Evolutionary conservation across 495 filamentous ascomycete species (phyloP).

Genomic region (Penicillium paxilli): DNA sequence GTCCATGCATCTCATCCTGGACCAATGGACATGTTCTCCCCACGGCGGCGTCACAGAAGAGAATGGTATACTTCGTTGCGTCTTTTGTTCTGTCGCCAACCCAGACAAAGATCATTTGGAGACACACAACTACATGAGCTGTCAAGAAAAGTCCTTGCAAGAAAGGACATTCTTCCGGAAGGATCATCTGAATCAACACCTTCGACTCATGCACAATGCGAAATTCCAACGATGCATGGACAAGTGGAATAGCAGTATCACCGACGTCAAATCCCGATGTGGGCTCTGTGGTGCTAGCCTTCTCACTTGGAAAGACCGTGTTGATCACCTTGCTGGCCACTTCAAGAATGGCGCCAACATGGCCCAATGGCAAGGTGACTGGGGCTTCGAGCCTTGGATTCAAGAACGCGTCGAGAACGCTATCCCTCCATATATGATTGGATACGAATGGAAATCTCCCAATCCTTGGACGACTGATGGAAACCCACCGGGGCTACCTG

Average conservation of each 20-base stretch:
- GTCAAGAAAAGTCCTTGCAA: constrained; percentile 68
- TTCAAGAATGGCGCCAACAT: constrained; percentile 73
- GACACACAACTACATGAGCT: constrained; percentile 70
- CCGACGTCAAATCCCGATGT: constrained; percentile 69
- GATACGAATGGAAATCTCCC: constrained; percentile 36
- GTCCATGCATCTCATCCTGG: constrained; percentile 76
- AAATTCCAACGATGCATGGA: constrained; percentile 74
- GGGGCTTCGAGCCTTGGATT: constrained; percentile 72
- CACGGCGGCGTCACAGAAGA: constrained; percentile 42
- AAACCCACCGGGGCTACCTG: constrained; percentile 19
- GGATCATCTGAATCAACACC: constrained; percentile 83
- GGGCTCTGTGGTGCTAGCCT: constrained; percentile 69
- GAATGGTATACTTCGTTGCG: constrained; percentile 54
- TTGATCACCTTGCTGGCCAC: constrained; percentile 71
- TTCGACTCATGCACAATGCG: constrained; percentile 75
- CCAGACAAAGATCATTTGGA: constrained; percentile 72
- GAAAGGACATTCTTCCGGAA: constrained; percentile 86
- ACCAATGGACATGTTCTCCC: constrained; percentile 85
- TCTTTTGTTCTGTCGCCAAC: constrained; percentile 69
- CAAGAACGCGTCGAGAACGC: constrained; percentile 70
- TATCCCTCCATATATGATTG: constrained; percentile 62
- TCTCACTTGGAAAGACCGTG: constrained; percentile 69
- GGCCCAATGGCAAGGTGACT: constrained; percentile 77
- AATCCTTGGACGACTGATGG: constrained; percentile 36
- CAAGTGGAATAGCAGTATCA: constrained; percentile 71